Base-by-base conservation (phyloP, 1,284 basidiomycete genomes). In the Sanghuangporus sanghuang region DNA sequence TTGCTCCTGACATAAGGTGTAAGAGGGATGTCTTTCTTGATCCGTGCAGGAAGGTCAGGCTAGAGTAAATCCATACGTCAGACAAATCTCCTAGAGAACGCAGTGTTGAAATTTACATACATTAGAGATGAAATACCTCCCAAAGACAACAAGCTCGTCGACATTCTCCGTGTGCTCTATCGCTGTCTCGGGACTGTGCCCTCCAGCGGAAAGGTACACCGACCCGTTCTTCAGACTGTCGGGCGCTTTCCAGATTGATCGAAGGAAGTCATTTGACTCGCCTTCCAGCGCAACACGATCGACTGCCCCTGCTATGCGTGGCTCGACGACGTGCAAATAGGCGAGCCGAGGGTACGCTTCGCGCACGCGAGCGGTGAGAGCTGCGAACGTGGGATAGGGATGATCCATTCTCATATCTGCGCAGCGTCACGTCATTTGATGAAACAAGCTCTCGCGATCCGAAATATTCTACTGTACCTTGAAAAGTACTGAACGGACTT, bases 321-420 rank as follows among this genome's bases (percentile, higher is more conserved):
- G 60, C 68, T 87, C 85, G 32, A 83, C 72, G 40, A 81, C 73
- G 69, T 89, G 87, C 16, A 87, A 63, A 69, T 85, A 88, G 1
- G 83, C 83, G 9, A 87, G 72, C 8, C 77, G 69, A 21, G 84
- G 81, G 69, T 80, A 77, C 1, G 64, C 61, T 6, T 68, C 59
- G 35, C 71, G 71, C 6, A 80, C 61, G 4, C 68, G 57, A 0
- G 69, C 63, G 23, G 78, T 70, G 55, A 81, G 68, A 65, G 77
- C 69, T 5, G 70, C 65, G 68, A 78, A 81, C 48, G 77, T 76
- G 7, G 0, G 61, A 9, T 55, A 32, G 6, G 50, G 52, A 39
- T 62, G 42, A 12, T 23, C 64, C 69, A 76, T 74, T 69, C 71
- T 65, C 71, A 77, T 76, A 35, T 57, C 60, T 62, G 14, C 44